Evolutionary conservation across 306 rosid species (phyloP), one percentile per base, ranked within the genome.

Genomic region (Cajanus cajan): DNA sequence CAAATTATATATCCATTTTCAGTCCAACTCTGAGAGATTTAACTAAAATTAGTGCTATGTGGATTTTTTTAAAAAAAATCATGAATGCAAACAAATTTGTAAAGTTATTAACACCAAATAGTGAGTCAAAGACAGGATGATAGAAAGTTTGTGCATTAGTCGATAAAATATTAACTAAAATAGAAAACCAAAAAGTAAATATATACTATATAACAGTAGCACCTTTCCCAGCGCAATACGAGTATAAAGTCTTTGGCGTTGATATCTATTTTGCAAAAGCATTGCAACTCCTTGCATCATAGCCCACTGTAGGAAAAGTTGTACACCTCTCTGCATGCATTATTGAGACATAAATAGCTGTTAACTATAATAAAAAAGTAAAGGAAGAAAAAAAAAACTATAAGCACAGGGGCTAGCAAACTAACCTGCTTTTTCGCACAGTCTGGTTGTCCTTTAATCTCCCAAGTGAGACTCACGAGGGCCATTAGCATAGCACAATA

Each of bases 191-290:
- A 71, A 82, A 82, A n/a, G 31, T 37, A 64, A 39, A 54, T 10
- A 50, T 62, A 44, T 18, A 54, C 34, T 74, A 67, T 41, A 48
- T 25, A 62, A 19, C 61, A 74, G 76, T 84, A 68, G 67, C 73
- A 96, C 99, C 99, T 96, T 96, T 87, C 99, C 99, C 74, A 96
- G 79, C 4, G 99, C 99, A 89, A 96, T 96, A 73, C 99, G 97
- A 72, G 99, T 96, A 78, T 96, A 96, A 62, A 96, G 97, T 80
- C 99, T 90, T 83, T 96, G 97, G 7, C 99, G 97, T 73, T 96
- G 99, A 87, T 96, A 96, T 91, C 99, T 90, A 82, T 96, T 96
- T 79, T 96, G 99, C 76, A 96, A 76, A 71, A 96, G 98, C 99
- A 96, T 96, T 68, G 99, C 96, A 57, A 96, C 87, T 78, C 99